Evolutionary conservation across 208 protist genomes (phyloP).

Genomic region (Trypanosoma boissoni): DNA sequence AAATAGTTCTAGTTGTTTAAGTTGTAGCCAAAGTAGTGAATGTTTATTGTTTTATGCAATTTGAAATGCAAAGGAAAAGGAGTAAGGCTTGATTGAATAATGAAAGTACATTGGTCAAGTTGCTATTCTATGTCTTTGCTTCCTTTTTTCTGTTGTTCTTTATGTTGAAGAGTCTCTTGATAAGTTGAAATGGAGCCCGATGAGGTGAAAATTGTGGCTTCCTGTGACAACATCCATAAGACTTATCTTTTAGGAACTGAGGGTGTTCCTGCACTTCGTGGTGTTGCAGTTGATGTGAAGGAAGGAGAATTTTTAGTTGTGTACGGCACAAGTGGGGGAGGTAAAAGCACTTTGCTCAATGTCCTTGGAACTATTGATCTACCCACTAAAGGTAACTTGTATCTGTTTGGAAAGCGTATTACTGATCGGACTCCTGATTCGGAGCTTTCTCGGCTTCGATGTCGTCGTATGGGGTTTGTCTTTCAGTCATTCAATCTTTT

Average conservation of each 20-base stretch:
- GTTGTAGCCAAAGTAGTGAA: constrained; percentile 7
- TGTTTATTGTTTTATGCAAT: background rate
- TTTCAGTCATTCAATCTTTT: constrained; percentile 98
- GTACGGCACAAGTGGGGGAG: constrained; percentile 95
- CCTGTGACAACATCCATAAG: constrained; percentile 96
- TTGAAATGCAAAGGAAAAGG: no score
- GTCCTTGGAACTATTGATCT: constrained; percentile 97
- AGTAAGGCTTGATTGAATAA: no score
- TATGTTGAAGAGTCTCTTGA: background rate
- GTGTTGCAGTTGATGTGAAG: constrained; percentile 85
- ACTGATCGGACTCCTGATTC: constrained; percentile 73
- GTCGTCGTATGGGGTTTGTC: constrained; percentile 91
- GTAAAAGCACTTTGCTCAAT: constrained; percentile 97
- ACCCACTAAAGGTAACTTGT: constrained; percentile 94
- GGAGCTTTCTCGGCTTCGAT: constrained; percentile 64
- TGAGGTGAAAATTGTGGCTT: constrained; percentile 49
- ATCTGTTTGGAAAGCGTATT: constrained; percentile 80
- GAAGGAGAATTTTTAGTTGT: constrained; percentile 93
- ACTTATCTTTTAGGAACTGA: constrained; percentile 96
- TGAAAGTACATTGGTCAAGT: no score
- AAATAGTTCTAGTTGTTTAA: background rate
- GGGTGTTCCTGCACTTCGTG: constrained; percentile 94
- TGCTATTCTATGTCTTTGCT: background rate
- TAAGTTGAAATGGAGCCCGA: constrained; percentile 8
- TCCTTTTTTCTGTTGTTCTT: background rate